Base-by-base conservation (phyloP, 2,329 filamentous ascomycete genomes). In the Pleurostoma richardsiae region DNA sequence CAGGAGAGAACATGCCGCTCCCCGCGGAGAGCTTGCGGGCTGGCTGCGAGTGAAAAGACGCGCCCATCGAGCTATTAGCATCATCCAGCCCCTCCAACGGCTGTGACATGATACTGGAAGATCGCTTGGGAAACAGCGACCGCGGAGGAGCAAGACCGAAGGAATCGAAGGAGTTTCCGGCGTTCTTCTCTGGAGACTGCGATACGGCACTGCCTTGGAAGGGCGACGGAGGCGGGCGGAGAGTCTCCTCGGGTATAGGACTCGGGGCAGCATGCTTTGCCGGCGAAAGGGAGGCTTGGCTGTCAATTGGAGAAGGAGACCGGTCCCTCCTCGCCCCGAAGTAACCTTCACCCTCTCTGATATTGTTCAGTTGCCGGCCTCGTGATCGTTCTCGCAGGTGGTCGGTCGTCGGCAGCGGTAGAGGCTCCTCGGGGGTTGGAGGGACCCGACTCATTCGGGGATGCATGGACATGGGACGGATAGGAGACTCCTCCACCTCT, bases 21-120 rank as follows among this genome's bases (percentile, higher is more conserved):
- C 85, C 85, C 11, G 81, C 79, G 1, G 91, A 96, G 43, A 90
- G 70, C 60, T 94, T 94, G 40, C 90, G 81, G n/a, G 80, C 72
- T 29, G 82, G 77, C 5, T 86, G 82, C 42, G 89, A 88, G 44
- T 77, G 70, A 36, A 77, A 69, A 0, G 77, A 80, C 11, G 67
- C 66, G 48, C 68, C 66, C 59, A 84, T 72, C 41, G 76, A 77
- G 49, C 64, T 68, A 11, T 76, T 69, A 41, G 92, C 88, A 46
- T 90, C 86, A 43, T 91, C 88, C 2, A 81, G 84, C 29, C 80
- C 82, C 47, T 86, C 77, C 6, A 77, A 67, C 10, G 85, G 81
- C 4, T 79, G 74, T n/a, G 79, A 82, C 59, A 80, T 74, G 46
- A 80, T 77, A 54, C 84, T 85, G 1, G 79, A 77, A 6, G 79